Percentiles rank a stretch among this genome's conserved stretches.
Conservation (phyloP, 2,329 filamentous ascomycete species). For the Helminthosporium solani region DNA sequence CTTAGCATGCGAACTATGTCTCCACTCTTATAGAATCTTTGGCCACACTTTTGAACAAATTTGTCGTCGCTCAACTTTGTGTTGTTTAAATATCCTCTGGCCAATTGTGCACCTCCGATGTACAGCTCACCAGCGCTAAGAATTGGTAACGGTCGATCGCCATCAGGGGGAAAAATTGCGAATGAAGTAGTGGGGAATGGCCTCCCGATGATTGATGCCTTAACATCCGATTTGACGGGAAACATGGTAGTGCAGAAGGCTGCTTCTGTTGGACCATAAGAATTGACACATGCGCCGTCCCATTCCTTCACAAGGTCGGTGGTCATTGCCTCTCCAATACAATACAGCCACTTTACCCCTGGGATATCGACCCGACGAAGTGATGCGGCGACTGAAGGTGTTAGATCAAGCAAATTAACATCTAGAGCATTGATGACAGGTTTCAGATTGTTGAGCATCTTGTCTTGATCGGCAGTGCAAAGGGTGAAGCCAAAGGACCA, state of each 20-base stretch:
- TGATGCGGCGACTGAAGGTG: conserved; percentile 45
- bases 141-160: conserved; percentile 36
- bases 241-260: conserved; percentile 50
- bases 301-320: conserved; percentile 42
- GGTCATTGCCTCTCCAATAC: conserved; percentile 48
- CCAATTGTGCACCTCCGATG: conserved; percentile 50
- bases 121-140: conserved; percentile 49
- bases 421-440: conserved; percentile 37
- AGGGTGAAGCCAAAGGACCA: conserved; percentile 48
- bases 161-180: conserved; percentile 35
- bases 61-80: conserved; percentile 29
- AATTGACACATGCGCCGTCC: conserved; percentile 46
- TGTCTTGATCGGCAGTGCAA: conserved; percentile 41
- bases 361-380: conserved; percentile 37
- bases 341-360: conserved; percentile 46
- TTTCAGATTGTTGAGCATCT: conserved; percentile 43
- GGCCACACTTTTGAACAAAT: conserved; percentile 32
- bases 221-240: conserved; percentile 27
- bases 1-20: conserved; percentile 42
- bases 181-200: conserved; percentile 47
- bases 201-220: conserved; percentile 44
- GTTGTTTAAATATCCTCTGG: conserved; percentile 47
- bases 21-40: conserved; percentile 42
- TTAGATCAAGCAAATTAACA: conserved; percentile 45
- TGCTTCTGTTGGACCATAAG: conserved; percentile 48